Evolutionary conservation across 495 filamentous ascomycete species (phyloP).

Genomic region (Collariella sp.): DNA sequence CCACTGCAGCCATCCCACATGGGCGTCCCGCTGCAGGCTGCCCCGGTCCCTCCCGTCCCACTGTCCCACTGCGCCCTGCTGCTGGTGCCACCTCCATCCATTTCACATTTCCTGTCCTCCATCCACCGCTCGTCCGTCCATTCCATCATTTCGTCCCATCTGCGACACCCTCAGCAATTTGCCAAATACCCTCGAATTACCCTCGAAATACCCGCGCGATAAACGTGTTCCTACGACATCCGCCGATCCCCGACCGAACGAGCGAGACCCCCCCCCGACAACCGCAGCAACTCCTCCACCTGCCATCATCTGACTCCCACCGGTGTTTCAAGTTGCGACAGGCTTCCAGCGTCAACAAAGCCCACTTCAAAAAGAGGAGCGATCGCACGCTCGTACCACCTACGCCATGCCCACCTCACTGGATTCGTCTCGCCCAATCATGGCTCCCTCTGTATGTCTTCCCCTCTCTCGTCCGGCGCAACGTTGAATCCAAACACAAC

Average conservation of each 20-base stretch:
- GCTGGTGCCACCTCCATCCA: neutral
- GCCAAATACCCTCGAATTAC: too few species aligned
- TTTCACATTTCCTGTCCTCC: neutral
- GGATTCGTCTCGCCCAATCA: slow-evolving; percentile 68
- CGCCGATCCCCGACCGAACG: neutral
- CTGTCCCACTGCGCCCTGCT: neutral
- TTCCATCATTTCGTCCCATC: neutral
- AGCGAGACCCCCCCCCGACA: too few species aligned
- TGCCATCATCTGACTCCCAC: neutral
- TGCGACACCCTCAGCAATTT: neutral
- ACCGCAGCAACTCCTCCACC: neutral
- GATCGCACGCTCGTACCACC: neutral
- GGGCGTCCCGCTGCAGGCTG: neutral
- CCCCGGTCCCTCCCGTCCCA: neutral
- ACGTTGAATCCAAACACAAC: slow-evolving; percentile 1
- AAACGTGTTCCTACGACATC: too few species aligned
- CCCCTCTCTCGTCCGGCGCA: neutral
- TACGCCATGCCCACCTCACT: slow-evolving; percentile 55
- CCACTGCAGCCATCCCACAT: slow-evolving; percentile 5
- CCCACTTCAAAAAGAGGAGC: neutral
- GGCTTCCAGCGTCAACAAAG: slow-evolving; percentile 1
- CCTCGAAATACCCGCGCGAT: too few species aligned
- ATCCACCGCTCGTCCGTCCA: neutral
- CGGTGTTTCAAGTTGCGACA: slow-evolving; percentile 11
- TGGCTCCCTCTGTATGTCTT: slow-evolving; percentile 61